A percentile compares a stretch with the other conserved stretches of the same genome.
Conservation (phyloP, 2,329 filamentous ascomycete species). For the Polychaeton citri region DNA sequence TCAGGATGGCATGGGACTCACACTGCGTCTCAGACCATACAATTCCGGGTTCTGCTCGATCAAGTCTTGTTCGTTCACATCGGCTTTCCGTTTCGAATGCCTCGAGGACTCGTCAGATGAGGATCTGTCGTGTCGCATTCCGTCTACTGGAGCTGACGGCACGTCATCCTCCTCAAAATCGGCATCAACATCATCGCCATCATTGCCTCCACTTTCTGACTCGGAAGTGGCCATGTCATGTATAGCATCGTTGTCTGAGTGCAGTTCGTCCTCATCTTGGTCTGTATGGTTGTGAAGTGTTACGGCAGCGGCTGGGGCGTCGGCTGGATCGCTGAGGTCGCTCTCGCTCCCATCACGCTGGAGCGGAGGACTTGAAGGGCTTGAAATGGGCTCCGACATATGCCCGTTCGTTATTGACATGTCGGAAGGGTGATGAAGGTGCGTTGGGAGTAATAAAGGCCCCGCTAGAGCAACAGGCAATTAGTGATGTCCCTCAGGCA, state of each 20-base stretch:
- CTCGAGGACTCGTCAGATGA: conserved; percentile 59
- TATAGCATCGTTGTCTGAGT: conserved; percentile 29
- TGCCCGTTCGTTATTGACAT: conserved; percentile 56
- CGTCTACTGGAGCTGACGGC: conserved; percentile 25
- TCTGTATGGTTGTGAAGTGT: conserved; percentile 22
- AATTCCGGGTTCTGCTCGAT: conserved; percentile 88
- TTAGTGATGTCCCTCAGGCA: conserved; percentile 25
- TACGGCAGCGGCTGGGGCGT: conserved; percentile 34
- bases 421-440: conserved; percentile 33
- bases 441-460: conserved; percentile 50
- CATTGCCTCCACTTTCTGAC: conserved; percentile 36
- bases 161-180: conserved; percentile 63
- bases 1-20: conserved; percentile 34
- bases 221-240: conserved; percentile 32
- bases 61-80: conserved; percentile 57
- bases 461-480: conserved; percentile 36
- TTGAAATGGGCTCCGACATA: conserved; percentile 41
- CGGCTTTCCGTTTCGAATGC: conserved; percentile 54
- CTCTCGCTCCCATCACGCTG: conserved; percentile 51
- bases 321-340: conserved; percentile 61
- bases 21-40: conserved; percentile 87
- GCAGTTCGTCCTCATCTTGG: conserved; percentile 23
- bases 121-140: conserved; percentile 46
- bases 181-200: conserved; percentile 37
- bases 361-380: conserved; percentile 30